phyloP scores from a whole-genome alignment of 495 filamentous ascomycete species.

The Aspergillus ostianus region DNA sequence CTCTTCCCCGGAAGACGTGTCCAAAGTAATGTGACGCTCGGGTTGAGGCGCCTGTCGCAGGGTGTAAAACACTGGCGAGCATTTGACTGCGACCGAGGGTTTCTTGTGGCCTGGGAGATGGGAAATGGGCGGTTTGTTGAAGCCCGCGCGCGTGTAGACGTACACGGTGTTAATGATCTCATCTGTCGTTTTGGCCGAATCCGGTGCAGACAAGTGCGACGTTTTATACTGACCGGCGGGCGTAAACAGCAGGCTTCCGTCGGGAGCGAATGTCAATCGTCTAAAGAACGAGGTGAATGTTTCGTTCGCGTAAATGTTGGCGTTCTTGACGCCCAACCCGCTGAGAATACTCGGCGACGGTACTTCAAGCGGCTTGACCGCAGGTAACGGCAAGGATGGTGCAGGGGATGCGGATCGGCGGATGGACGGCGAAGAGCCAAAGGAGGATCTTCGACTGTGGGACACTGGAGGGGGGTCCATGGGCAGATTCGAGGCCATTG shows the following conservation, averaged over 20 bases:
- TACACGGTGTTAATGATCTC: constrained; percentile 97
- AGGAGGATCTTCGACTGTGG: constrained; percentile 91
- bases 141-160: constrained; percentile 92
- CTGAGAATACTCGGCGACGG: constrained; percentile 67
- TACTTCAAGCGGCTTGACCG: constrained; percentile 91
- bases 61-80: constrained; percentile 87
- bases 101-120: constrained; percentile 98
- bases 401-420: constrained; percentile 93
- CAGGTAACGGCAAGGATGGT: constrained; percentile 89
- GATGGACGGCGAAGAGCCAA: constrained; percentile 81
- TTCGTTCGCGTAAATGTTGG: constrained; percentile 95
- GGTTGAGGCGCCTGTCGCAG: constrained; percentile 63
- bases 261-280: constrained; percentile 88
- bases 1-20: constrained; percentile 85
- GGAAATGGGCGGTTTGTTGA: constrained; percentile 97
- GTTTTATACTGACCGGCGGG: constrained; percentile 95
- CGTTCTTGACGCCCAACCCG: constrained; percentile 70
- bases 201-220: constrained; percentile 62
- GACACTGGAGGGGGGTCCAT: constrained; percentile 96
- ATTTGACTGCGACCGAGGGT: constrained; percentile 92
- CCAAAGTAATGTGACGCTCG: constrained; percentile 88
- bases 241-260: constrained; percentile 92
- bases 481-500: constrained; percentile 80
- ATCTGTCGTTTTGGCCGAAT: constrained; percentile 69
- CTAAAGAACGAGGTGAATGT: constrained; percentile 97